Percentiles rank a stretch among this genome's conserved stretches.
phyloP scores from a whole-genome alignment of 768 basidiomycete genomes.

The Lentinula sp. region DNA sequence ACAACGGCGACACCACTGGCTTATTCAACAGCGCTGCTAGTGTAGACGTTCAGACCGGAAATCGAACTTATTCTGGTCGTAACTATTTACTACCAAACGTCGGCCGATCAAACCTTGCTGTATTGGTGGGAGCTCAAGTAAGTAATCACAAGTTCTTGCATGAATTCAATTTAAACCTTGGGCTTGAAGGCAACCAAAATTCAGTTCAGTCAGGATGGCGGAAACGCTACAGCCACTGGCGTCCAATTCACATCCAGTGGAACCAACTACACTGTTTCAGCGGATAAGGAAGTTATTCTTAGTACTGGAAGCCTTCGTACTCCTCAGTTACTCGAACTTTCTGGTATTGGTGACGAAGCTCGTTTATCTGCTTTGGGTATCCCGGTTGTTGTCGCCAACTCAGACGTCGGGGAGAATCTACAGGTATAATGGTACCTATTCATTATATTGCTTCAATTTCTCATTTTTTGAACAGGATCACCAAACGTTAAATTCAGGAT shows the following conservation, averaged over 20 bases:
- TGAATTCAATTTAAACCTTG: not conserved
- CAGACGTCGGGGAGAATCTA: conserved; percentile 46
- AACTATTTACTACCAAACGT: conserved; percentile 1
- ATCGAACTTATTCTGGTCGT: conserved; percentile 4
- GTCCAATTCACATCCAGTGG: conserved; percentile 29
- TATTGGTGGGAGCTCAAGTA: conserved; percentile 20
- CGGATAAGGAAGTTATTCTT: conserved; percentile 39
- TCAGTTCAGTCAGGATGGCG: not conserved
- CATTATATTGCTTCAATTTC: not conserved
- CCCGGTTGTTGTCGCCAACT: conserved; percentile 16
- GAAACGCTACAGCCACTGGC: conserved; percentile 26
- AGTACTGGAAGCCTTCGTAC: conserved; percentile 27
- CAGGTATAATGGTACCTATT: conserved; percentile 19
- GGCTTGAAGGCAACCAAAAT: conserved; percentile 12
- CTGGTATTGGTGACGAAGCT: conserved; percentile 39
- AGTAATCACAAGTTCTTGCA: not conserved
- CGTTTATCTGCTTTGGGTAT: conserved; percentile 31
- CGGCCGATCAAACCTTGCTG: conserved; percentile 16
- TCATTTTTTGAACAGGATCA: not conserved
- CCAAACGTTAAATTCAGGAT: not conserved
- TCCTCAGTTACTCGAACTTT: conserved; percentile 44
- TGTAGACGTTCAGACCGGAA: conserved; percentile 1
- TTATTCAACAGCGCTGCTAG: not conserved
- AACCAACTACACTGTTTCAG: conserved; percentile 24
- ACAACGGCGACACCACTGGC: conserved; percentile 3